Conservation (phyloP, 2,329 filamentous ascomycete genomes). For the Tolypocladium pustulatum region DNA sequence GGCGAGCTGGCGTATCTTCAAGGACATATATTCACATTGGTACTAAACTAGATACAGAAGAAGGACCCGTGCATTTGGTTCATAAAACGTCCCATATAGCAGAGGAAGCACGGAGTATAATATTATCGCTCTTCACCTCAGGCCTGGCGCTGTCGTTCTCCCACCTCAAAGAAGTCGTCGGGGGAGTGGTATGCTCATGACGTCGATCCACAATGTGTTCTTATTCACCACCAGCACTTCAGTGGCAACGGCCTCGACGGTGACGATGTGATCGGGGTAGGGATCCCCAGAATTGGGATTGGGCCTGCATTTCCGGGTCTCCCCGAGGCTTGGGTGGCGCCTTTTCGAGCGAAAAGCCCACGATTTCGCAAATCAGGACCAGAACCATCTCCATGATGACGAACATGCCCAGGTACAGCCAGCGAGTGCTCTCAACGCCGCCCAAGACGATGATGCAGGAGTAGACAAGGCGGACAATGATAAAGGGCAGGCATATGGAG, state of each 20-base stretch:
- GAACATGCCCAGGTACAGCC: constrained; percentile 20
- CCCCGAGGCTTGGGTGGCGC: constrained; percentile 5
- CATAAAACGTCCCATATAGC: background rate
- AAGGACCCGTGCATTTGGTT: background rate
- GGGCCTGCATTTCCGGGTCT: constrained; percentile 5
- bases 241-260: background rate
- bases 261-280: background rate
- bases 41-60: background rate
- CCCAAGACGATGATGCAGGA: constrained; percentile 17
- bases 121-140: background rate
- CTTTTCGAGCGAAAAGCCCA: constrained; percentile 19
- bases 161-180: background rate
- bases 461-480: constrained; percentile 21
- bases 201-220: background rate
- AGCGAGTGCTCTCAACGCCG: constrained; percentile 13
- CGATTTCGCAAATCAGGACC: constrained; percentile 16
- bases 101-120: background rate
- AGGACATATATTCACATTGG: background rate
- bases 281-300: background rate
- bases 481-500: constrained; percentile 20
- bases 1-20: background rate
- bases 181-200: background rate
- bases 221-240: background rate
- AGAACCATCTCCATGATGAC: constrained; percentile 23
- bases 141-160: background rate